Conservation (phyloP, 176 grass and related monocot species). For the Hordeum marinum region DNA sequence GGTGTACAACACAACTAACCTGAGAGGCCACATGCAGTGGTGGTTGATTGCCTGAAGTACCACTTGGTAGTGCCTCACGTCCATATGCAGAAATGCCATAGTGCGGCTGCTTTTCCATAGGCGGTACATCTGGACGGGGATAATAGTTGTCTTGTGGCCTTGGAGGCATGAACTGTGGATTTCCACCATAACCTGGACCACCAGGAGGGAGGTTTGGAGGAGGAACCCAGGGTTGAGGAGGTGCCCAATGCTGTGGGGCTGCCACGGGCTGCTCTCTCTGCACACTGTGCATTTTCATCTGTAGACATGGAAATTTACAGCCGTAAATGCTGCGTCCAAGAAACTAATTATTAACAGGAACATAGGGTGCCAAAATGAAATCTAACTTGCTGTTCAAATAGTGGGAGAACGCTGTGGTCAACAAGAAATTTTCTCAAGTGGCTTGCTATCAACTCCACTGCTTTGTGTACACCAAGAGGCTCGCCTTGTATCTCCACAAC, state of each 20-base stretch:
- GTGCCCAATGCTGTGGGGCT: slow-evolving; percentile 56
- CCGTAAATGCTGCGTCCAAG: background rate
- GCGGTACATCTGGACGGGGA: slow-evolving; percentile 34
- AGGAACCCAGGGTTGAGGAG: slow-evolving; percentile 67
- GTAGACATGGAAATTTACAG: slow-evolving; percentile 26
- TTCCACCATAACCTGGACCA: slow-evolving; percentile 64
- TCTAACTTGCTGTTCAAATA: slow-evolving; percentile 65
- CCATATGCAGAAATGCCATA: slow-evolving; percentile 72
- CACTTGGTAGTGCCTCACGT: slow-evolving; percentile 42
- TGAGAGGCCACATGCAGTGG: slow-evolving; percentile 41
- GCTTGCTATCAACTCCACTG: slow-evolving; percentile 75
- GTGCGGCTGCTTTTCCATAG: slow-evolving; percentile 71
- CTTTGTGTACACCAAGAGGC: slow-evolving; percentile 59
- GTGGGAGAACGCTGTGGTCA: slow-evolving; percentile 74
- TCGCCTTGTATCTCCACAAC: slow-evolving; percentile 95
- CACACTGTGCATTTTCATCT: slow-evolving; percentile 61
- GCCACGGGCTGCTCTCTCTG: slow-evolving; percentile 62
- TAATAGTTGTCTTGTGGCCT: slow-evolving; percentile 60
- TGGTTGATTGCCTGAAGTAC: slow-evolving; percentile 56
- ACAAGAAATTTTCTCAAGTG: slow-evolving; percentile 95
- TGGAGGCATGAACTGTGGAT: slow-evolving; percentile 73
- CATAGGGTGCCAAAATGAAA: background rate
- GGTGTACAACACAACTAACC: slow-evolving; percentile 31
- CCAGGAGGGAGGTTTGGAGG: slow-evolving; percentile 43
- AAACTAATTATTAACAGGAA: background rate